Evolutionary conservation across 306 rosid species (phyloP).

Genomic region (Lupinus albus): DNA sequence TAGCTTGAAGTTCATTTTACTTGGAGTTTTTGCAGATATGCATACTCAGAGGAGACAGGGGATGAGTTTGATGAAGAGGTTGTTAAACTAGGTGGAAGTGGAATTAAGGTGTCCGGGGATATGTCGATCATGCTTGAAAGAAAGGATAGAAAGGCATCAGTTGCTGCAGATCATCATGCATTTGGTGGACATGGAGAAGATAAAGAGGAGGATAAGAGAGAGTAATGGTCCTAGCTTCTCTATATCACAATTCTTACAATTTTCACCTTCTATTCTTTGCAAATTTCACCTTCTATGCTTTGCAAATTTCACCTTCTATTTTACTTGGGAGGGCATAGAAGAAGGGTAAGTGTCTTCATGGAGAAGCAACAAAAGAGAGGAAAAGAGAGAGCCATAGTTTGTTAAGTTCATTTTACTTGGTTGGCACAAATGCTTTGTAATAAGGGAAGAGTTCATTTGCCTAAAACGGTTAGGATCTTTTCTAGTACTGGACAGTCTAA

Average conservation of each 20-base stretch:
- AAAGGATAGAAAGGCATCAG: constrained; percentile 59
- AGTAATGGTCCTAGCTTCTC: constrained; percentile 40
- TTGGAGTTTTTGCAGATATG: constrained; percentile 51
- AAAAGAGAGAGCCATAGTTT: constrained; percentile 4
- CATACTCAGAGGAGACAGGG: constrained; percentile 64
- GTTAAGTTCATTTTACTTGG: constrained; percentile 24
- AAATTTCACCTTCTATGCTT: too few species aligned
- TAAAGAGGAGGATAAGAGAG: constrained; percentile 65
- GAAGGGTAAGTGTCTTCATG: constrained; percentile 28
- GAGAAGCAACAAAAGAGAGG: constrained; percentile 37
- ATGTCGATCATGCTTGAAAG: constrained; percentile 55
- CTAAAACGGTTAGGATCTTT: too few species aligned
- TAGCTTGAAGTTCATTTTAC: constrained; percentile 10
- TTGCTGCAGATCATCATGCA: constrained; percentile 51
- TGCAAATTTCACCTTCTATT: too few species aligned
- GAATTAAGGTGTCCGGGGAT: constrained; percentile 61
- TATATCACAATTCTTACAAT: constrained; percentile 19
- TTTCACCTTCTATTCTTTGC: constrained; percentile 30
- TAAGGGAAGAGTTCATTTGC: constrained; percentile 3
- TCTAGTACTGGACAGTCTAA: too few species aligned
- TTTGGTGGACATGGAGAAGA: constrained; percentile 57
- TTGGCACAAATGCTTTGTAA: constrained; percentile 11
- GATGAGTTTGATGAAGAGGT: constrained; percentile 69
- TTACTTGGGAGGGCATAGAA: constrained; percentile 32
- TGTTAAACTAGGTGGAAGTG: constrained; percentile 53